A percentile compares a stretch with the other conserved stretches of the same genome.
Evolutionary conservation across 352 stramenopile genomes (phyloP).

Genomic region (Peronosclerospora sorghi): DNA sequence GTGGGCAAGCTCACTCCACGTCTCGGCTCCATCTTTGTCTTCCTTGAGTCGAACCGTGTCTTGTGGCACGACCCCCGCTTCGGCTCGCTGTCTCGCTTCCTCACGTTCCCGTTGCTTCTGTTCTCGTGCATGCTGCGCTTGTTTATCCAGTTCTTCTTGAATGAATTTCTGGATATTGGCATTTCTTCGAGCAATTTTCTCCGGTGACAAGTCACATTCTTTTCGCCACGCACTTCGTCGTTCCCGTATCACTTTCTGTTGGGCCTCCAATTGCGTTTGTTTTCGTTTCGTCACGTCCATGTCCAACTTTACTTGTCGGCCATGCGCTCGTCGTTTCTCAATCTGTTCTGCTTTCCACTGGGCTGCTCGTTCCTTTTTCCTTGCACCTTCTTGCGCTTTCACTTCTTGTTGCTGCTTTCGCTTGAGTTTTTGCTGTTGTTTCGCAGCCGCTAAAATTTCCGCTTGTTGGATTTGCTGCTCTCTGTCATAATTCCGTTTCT

Average conservation of each 20-base stretch:
- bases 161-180: conserved; percentile 14
- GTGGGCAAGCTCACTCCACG: no score
- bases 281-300: background rate
- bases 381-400: background rate
- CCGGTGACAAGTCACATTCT: conserved; percentile 4
- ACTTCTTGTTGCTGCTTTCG: conserved; percentile 1
- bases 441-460: background rate
- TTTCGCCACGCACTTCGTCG: background rate
- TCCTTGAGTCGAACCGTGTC: background rate
- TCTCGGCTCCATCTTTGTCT: background rate
- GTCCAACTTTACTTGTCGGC: background rate
- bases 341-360: background rate
- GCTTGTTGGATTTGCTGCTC: background rate
- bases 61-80: background rate
- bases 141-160: conserved; percentile 16
- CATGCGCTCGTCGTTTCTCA: background rate
- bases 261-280: background rate
- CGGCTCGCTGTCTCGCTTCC: background rate
- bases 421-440: conserved; percentile 5
- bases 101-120: conserved; percentile 4
- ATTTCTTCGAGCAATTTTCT: conserved; percentile 10
- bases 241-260: background rate
- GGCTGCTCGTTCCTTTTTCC: background rate
- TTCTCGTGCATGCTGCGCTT: conserved; percentile 6
- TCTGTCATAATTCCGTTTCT: background rate